Evolutionary conservation across 371 early-diverging fungal species (phyloP).

Genomic region (Mortierella sp.): DNA sequence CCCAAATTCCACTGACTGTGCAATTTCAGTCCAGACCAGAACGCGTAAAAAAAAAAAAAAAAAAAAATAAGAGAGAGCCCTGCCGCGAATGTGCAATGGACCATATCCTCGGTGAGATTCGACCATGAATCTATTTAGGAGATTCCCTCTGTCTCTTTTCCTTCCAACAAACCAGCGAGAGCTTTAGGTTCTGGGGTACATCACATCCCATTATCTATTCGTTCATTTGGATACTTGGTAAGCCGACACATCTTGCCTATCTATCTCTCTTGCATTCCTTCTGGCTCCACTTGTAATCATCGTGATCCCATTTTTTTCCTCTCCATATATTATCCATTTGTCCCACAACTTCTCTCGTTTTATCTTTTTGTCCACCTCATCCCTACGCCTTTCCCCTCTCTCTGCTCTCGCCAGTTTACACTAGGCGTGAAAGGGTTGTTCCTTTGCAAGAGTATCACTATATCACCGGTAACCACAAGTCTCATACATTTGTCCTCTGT

Average conservation of each 20-base stretch:
- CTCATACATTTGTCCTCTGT: not conserved
- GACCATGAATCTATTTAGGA: not conserved
- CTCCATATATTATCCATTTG: no score
- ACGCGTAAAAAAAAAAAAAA: constrained; percentile 12
- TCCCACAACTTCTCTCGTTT: no score
- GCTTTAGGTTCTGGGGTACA: not conserved
- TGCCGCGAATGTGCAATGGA: not conserved
- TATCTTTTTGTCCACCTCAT: not conserved
- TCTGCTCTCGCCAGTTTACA: not conserved
- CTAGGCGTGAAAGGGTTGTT: not conserved
- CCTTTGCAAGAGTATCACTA: not conserved
- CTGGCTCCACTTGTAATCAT: no score
- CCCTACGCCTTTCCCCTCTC: not conserved
- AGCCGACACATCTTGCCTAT: no score
- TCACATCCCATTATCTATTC: not conserved
- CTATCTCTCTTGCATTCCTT: no score
- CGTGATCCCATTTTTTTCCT: no score
- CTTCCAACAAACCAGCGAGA: not conserved
- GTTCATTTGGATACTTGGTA: no score
- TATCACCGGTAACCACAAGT: not conserved
- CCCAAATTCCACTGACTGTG: constrained; percentile 3
- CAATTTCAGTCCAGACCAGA: constrained; percentile 36
- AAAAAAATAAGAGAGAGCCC: not conserved
- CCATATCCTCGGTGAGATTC: not conserved
- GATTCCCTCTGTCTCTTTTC: not conserved